Conservation (phyloP, 1,139 yeast genomes). For the Lodderomyces orthopsilosis region DNA sequence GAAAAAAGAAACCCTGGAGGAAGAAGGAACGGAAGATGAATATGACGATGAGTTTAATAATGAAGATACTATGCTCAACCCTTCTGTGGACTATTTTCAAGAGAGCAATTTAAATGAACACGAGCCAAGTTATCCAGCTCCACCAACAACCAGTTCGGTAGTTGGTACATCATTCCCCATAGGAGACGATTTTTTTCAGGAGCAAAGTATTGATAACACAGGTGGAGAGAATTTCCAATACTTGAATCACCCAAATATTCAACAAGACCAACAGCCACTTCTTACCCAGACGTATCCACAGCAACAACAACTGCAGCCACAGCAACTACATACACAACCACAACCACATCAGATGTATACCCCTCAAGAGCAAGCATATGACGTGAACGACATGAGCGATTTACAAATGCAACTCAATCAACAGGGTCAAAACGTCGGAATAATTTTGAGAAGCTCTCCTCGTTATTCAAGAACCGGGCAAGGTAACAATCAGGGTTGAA, state of each 20-base stretch:
- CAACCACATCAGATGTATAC: neutral
- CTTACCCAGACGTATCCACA: neutral
- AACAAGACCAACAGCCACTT: neutral
- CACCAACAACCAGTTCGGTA: neutral
- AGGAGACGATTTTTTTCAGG: neutral
- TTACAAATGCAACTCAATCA: constrained; percentile 2
- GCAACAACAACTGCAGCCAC: neutral
- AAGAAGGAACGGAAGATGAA: neutral
- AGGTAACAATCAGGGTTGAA: neutral
- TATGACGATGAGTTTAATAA: neutral
- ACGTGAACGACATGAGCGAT: neutral
- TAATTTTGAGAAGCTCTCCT: constrained; percentile 2
- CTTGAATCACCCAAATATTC: neutral
- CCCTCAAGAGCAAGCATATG: constrained; percentile 1
- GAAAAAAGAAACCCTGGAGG: neutral
- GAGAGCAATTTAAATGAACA: neutral
- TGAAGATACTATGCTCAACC: neutral
- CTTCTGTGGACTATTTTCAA: neutral
- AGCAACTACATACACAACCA: neutral
- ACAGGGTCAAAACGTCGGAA: neutral
- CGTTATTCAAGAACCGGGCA: neutral
- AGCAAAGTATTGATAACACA: neutral
- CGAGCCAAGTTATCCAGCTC: neutral
- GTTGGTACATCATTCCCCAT: neutral
- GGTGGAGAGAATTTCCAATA: neutral